These are phyloP conservation scores for Scheffersomyces quercinus DNA, from an alignment of 1,139 yeast species.

Conservation along the genomic window DNA sequence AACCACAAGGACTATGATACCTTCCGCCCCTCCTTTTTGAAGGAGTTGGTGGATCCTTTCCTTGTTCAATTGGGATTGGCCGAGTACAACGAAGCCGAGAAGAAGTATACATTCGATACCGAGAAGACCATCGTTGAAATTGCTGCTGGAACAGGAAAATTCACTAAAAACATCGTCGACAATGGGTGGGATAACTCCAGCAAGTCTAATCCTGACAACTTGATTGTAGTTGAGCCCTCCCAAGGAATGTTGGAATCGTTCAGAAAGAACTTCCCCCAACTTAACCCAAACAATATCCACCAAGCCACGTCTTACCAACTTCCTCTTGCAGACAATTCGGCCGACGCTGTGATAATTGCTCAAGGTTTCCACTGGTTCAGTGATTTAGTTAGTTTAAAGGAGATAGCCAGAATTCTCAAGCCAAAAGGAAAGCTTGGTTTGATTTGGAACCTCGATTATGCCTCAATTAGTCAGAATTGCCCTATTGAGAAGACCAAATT, in stretches of 20 bases:
- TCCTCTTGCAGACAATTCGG: slow-evolving; percentile 46
- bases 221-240: slow-evolving; percentile 59
- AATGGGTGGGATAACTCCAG: slow-evolving; percentile 37
- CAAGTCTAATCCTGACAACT: slow-evolving; percentile 13
- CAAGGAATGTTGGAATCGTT: slow-evolving; percentile 59
- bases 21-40: slow-evolving; percentile 57
- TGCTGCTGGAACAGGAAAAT: slow-evolving; percentile 70
- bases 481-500: slow-evolving; percentile 5
- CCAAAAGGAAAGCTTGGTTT: slow-evolving; percentile 50
- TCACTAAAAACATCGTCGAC: slow-evolving; percentile 48
- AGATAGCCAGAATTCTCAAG: slow-evolving; percentile 54
- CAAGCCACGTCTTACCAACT: slow-evolving; percentile 50
- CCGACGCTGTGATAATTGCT: slow-evolving; percentile 58
- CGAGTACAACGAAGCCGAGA: slow-evolving; percentile 6
- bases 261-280: slow-evolving; percentile 46
- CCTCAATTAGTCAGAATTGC: slow-evolving; percentile 11
- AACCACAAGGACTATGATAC: slow-evolving; percentile 57
- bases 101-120: slow-evolving; percentile 15
- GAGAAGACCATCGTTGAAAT: slow-evolving; percentile 48
- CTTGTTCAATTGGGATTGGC: slow-evolving; percentile 37
- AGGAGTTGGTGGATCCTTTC: slow-evolving; percentile 49
- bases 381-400: slow-evolving; percentile 48
- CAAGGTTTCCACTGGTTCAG: slow-evolving; percentile 76
- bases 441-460: slow-evolving; percentile 63
- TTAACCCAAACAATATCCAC: slow-evolving; percentile 23